Evolutionary conservation across 202 grass and related monocot species (phyloP).

Genomic region (Zizania palustris): DNA sequence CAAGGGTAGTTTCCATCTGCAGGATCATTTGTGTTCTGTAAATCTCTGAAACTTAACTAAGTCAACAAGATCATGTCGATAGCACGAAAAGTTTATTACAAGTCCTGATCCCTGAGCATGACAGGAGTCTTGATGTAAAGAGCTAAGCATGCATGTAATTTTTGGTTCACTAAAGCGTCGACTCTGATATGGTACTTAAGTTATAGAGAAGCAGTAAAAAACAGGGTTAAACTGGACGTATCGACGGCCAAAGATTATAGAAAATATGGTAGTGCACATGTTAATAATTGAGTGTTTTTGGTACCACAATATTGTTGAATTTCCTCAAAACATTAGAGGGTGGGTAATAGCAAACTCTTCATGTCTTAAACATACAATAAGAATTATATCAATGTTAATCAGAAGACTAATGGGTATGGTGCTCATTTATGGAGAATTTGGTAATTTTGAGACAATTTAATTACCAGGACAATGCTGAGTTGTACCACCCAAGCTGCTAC

Average conservation of each 20-base stretch:
- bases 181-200: not conserved
- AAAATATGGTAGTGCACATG: not conserved
- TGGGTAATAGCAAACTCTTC: not conserved
- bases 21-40: not conserved
- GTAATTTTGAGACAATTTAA: not conserved
- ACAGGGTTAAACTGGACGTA: not conserved
- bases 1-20: not conserved
- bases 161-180: not conserved
- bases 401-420: not conserved
- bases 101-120: constrained; percentile 29
- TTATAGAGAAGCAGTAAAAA: not conserved
- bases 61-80: not conserved
- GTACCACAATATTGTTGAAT: not conserved
- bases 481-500: not conserved
- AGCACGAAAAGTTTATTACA: not conserved
- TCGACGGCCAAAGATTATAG: not conserved
- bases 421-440: not conserved
- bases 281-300: not conserved
- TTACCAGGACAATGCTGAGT: not conserved
- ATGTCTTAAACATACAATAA: not conserved
- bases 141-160: constrained; percentile 13
- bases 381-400: not conserved
- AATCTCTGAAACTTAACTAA: constrained; percentile 23
- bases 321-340: not conserved
- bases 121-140: not conserved